phyloP scores from a whole-genome alignment of 2,329 filamentous ascomycete genomes.

The Alternaria metachromatica region DNA sequence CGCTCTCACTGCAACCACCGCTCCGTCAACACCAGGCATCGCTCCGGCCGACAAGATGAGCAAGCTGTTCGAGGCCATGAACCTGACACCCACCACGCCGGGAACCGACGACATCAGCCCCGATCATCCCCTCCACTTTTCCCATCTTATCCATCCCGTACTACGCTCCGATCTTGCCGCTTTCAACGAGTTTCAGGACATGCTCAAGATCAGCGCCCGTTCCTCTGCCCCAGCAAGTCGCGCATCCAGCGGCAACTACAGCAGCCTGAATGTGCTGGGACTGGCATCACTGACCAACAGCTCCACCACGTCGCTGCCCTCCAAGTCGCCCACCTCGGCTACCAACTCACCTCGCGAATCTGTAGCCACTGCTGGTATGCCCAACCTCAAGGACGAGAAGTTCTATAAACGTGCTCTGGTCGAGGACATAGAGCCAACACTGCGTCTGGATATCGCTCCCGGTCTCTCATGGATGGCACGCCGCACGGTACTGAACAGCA shows the following conservation, averaged over 20 bases:
- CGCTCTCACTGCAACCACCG: constrained; percentile 66
- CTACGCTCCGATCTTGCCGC: constrained; percentile 80
- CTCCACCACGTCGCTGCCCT: constrained; percentile 59
- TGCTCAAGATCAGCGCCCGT: constrained; percentile 70
- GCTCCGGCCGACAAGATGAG: constrained; percentile 62
- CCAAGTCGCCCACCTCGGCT: constrained; percentile 51
- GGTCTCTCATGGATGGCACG: constrained; percentile 93
- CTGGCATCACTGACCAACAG: constrained; percentile 59
- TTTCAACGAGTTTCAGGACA: constrained; percentile 83
- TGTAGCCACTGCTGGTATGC: constrained; percentile 46
- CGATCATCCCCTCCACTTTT: constrained; percentile 74
- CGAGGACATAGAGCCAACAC: constrained; percentile 93
- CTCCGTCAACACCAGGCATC: constrained; percentile 81
- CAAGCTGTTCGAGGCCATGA: constrained; percentile 67
- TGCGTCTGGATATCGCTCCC: constrained; percentile 87
- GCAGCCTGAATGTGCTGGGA: constrained; percentile 66
- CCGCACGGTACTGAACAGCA: constrained; percentile 79
- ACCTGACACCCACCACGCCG: constrained; percentile 58
- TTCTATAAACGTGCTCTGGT: constrained; percentile 90
- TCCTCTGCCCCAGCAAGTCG: constrained; percentile 68
- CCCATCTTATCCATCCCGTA: constrained; percentile 81
- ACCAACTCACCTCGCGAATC: constrained; percentile 48
- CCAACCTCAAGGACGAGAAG: constrained; percentile 82
- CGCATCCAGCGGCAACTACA: constrained; percentile 74
- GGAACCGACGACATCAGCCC: constrained; percentile 62